These are phyloP conservation scores for Brasilioporus rufonigricans DNA, from an alignment of 768 basidiomycete genomes.

Conservation along the genomic window DNA sequence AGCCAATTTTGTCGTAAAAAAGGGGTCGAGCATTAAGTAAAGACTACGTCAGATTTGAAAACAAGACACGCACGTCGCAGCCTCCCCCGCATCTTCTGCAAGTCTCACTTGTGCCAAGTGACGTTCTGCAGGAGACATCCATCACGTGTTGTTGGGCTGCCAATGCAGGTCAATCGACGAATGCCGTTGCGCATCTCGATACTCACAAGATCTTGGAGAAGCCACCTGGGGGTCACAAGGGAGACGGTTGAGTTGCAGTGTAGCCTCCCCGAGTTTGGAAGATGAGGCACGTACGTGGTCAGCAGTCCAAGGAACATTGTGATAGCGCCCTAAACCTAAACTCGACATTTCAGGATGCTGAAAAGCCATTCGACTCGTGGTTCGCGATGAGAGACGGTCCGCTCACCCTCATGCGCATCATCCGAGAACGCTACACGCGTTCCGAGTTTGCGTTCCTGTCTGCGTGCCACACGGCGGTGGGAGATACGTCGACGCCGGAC, in stretches of 20 bases:
- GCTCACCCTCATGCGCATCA: too few relatives aligned
- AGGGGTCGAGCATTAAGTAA: too few relatives aligned
- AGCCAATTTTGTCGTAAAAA: too few relatives aligned
- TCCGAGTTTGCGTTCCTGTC: too few relatives aligned
- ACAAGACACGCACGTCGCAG: not conserved
- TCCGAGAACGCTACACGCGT: too few relatives aligned
- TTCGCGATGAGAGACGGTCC: too few relatives aligned
- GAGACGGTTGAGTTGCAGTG: not conserved
- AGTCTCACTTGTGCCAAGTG: not conserved
- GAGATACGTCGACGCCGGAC: too few relatives aligned
- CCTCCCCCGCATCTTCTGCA: not conserved
- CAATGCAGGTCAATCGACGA: not conserved
- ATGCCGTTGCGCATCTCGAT: not conserved
- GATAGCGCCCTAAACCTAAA: not conserved
- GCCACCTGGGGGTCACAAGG: not conserved
- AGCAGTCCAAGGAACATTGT: not conserved
- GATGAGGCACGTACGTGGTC: not conserved
- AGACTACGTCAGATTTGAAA: not conserved
- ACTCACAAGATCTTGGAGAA: not conserved
- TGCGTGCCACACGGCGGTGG: too few relatives aligned
- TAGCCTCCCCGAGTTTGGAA: not conserved
- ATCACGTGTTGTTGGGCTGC: not conserved
- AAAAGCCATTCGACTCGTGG: too few relatives aligned
- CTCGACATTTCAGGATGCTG: not conserved
- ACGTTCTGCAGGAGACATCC: not conserved